Evolutionary conservation across 2,329 filamentous ascomycete species (phyloP).

Genomic region (Rhinocladiella similis): DNA sequence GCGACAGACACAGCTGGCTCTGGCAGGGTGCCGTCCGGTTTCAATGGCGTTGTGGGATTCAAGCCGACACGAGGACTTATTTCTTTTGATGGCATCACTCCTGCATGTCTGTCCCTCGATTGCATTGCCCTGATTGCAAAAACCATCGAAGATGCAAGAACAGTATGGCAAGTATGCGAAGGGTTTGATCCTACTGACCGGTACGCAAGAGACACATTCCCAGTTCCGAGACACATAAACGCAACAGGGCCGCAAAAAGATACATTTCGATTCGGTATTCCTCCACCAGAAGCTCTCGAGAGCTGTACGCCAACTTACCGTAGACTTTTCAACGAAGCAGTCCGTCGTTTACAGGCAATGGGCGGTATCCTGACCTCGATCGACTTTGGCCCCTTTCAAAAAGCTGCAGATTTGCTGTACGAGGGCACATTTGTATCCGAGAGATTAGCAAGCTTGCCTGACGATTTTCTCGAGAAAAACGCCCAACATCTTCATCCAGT

Average conservation of each 20-base stretch:
- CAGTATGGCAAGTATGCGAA: slow-evolving; percentile 51
- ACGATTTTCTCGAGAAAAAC: slow-evolving; percentile 40
- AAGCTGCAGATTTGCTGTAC: slow-evolving; percentile 57
- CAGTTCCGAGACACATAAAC: slow-evolving; percentile 30
- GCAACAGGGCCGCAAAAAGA: slow-evolving; percentile 36
- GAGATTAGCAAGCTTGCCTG: slow-evolving; percentile 48
- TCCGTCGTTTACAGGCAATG: slow-evolving; percentile 39
- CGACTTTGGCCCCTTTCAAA: slow-evolving; percentile 53
- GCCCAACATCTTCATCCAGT: slow-evolving; percentile 50
- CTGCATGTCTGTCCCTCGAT: slow-evolving; percentile 58
- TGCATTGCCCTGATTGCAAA: slow-evolving; percentile 53
- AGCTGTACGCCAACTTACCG: slow-evolving; percentile 44
- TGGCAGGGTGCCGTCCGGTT: slow-evolving; percentile 32
- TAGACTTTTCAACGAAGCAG: slow-evolving; percentile 44
- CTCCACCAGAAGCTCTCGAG: slow-evolving; percentile 45
- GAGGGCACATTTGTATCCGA: slow-evolving; percentile 60
- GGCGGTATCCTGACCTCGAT: slow-evolving; percentile 46
- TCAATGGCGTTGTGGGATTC: slow-evolving; percentile 32
- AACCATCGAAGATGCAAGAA: slow-evolving; percentile 51
- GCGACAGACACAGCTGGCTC: slow-evolving; percentile 38
- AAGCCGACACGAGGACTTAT: slow-evolving; percentile 32
- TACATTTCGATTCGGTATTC: slow-evolving; percentile 51
- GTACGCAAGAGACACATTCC: slow-evolving; percentile 49
- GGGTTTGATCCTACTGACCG: slow-evolving; percentile 51
- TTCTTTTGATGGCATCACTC: slow-evolving; percentile 29